phyloP scores from a whole-genome alignment of 129 eudicot species.

The Oenanthe sinensis region DNA sequence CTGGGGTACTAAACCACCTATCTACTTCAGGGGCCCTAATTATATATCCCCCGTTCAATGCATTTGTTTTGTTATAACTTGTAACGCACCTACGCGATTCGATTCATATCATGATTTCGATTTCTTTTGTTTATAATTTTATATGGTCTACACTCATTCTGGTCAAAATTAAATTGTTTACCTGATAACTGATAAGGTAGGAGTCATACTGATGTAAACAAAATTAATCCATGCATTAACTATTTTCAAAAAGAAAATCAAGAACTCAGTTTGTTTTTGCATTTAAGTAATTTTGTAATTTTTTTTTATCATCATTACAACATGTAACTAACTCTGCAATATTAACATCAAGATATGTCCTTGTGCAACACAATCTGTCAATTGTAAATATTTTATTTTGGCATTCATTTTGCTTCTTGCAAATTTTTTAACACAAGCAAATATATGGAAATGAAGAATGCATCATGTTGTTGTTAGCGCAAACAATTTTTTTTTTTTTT shows the following conservation, averaged over 20 bases:
- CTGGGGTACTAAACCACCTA: constrained; percentile 14
- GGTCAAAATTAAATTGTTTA: neutral
- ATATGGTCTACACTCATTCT: neutral
- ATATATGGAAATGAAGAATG: neutral
- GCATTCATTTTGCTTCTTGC: neutral
- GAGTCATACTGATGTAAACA: neutral
- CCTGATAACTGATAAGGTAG: neutral
- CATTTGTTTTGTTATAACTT: neutral
- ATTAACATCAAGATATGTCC: no score
- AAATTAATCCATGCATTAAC: neutral
- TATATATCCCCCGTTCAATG: neutral
- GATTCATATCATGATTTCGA: neutral
- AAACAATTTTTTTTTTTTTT: neutral
- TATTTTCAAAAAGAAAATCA: neutral
- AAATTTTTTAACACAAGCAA: neutral
- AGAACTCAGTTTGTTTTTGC: neutral
- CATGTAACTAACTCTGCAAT: neutral
- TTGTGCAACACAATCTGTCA: neutral
- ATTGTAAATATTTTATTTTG: neutral
- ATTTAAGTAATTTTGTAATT: no score
- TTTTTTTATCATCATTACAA: neutral
- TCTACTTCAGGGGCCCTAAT: constrained; percentile 9
- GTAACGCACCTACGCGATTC: neutral
- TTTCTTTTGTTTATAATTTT: neutral
- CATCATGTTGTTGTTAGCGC: neutral